A percentile compares a stretch with the other conserved stretches of the same genome.
These are phyloP conservation scores for Penicillium salamii DNA, from an alignment of 495 filamentous ascomycete species.

Conservation along the genomic window DNA sequence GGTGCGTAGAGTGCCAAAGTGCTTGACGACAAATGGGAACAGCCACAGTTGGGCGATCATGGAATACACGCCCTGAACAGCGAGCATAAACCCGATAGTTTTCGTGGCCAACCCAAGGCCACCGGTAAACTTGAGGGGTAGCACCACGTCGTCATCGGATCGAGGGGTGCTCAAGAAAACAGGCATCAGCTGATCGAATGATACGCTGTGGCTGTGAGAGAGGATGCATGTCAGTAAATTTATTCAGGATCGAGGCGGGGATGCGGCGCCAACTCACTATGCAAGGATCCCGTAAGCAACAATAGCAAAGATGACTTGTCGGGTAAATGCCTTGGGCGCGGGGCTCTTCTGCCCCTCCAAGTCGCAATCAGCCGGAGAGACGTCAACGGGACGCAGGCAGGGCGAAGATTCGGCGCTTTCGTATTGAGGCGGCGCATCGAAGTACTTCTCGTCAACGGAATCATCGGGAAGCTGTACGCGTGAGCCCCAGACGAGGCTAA, in stretches of 20 bases:
- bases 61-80: conserved; percentile 86
- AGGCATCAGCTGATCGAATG: conserved; percentile 89
- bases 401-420: conserved; percentile 66
- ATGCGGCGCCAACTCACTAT: conserved; percentile 64
- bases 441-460: conserved; percentile 44
- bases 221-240: conserved; percentile 26
- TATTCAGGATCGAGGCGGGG: not conserved
- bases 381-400: conserved; percentile 44
- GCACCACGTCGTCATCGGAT: conserved; percentile 49
- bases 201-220: conserved; percentile 75
- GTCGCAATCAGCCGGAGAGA: conserved; percentile 37
- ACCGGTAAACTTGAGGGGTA: conserved; percentile 86
- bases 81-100: conserved; percentile 80
- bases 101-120: conserved; percentile 80
- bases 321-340: conserved; percentile 64
- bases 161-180: conserved; percentile 80
- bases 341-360: conserved; percentile 42
- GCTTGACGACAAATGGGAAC: conserved; percentile 69
- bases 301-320: conserved; percentile 78
- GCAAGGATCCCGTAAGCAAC: conserved; percentile 88
- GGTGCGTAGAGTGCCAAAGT: conserved; percentile 71
- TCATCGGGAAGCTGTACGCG: conserved; percentile 34
- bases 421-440: conserved; percentile 61
- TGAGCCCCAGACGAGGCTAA: conserved; percentile 47
- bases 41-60: conserved; percentile 80